phyloP scores from a whole-genome alignment of 257 asterid genomes.

The Agastache rugosa region DNA sequence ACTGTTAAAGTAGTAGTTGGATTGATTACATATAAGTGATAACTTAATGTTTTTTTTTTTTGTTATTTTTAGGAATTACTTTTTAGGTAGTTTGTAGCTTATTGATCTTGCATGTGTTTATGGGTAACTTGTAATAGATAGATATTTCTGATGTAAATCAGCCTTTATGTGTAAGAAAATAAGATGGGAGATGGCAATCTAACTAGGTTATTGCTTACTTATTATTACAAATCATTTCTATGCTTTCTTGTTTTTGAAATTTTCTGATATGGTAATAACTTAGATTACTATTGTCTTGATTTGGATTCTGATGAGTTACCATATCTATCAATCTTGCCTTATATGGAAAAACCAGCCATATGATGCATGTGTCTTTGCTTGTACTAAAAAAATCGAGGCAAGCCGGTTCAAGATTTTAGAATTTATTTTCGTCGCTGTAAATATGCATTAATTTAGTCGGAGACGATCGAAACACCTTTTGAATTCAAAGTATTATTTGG shows the following conservation, averaged over 20 bases:
- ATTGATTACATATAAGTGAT: background rate
- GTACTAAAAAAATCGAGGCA: background rate
- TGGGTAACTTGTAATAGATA: background rate
- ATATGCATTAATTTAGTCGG: background rate
- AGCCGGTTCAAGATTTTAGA: background rate
- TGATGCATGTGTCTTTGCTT: constrained; percentile 29
- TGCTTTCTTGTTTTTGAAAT: background rate
- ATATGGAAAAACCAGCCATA: constrained; percentile 23
- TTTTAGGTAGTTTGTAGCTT: constrained; percentile 5
- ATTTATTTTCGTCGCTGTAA: background rate
- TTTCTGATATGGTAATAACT: constrained; percentile 5
- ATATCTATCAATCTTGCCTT: background rate
- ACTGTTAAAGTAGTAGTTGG: too few species aligned
- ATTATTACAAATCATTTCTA: background rate
- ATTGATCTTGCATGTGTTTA: constrained; percentile 11
- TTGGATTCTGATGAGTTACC: constrained; percentile 25
- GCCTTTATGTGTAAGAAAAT: constrained; percentile 21
- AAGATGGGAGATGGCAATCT: constrained; percentile 33
- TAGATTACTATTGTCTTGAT: background rate
- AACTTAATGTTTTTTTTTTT: background rate
- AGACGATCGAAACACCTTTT: too few species aligned
- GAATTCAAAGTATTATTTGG: background rate
- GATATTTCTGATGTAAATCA: constrained; percentile 24
- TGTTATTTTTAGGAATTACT: background rate
- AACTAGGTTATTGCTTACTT: background rate